Percentiles rank a stretch among this genome's conserved stretches.
Evolutionary conservation across 2,329 filamentous ascomycete genomes (phyloP).

Genomic region (Scytalidium sp.): DNA sequence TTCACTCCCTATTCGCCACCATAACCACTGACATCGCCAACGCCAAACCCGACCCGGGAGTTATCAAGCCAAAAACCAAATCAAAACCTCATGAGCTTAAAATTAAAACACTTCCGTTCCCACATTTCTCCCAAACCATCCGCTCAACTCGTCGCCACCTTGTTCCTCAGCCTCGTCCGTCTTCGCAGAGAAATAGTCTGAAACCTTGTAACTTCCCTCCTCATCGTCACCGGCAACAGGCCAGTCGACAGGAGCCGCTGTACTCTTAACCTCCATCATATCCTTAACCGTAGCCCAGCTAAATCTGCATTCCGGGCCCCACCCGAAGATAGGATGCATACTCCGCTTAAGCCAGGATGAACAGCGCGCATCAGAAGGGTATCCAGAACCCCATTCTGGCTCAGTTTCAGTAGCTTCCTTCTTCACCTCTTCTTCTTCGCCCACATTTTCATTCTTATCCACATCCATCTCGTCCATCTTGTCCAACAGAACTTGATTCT

Average conservation of each 20-base stretch:
- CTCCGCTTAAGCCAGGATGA: slow-evolving; percentile 77
- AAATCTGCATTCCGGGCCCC: slow-evolving; percentile 89
- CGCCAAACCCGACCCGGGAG: not conserved
- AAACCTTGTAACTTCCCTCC: slow-evolving; percentile 56
- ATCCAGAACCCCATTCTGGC: slow-evolving; percentile 81
- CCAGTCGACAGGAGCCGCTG: slow-evolving; percentile 77
- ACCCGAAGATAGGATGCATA: slow-evolving; percentile 93
- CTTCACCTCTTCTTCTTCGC: slow-evolving; percentile 27
- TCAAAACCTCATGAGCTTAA: not conserved
- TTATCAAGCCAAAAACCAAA: not conserved
- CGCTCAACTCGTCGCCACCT: slow-evolving; percentile 58
- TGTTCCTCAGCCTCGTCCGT: slow-evolving; percentile 27
- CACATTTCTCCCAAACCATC: slow-evolving; percentile 68
- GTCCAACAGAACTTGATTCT: slow-evolving; percentile 18
- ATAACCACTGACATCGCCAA: too few relatives aligned
- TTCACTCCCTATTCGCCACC: too few relatives aligned
- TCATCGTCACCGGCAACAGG: slow-evolving; percentile 69
- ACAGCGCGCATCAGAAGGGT: slow-evolving; percentile 83
- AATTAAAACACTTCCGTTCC: slow-evolving; percentile 25
- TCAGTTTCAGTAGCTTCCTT: slow-evolving; percentile 33
- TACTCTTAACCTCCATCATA: slow-evolving; percentile 66
- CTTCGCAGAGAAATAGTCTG: slow-evolving; percentile 64
- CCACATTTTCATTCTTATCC: slow-evolving; percentile 14
- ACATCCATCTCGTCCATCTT: slow-evolving; percentile 23
- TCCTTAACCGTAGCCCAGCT: slow-evolving; percentile 97